A percentile compares a stretch with the other conserved stretches of the same genome.
Evolutionary conservation across 1,139 yeast species (phyloP).

Genomic region (Pichia sorboxylosa): DNA sequence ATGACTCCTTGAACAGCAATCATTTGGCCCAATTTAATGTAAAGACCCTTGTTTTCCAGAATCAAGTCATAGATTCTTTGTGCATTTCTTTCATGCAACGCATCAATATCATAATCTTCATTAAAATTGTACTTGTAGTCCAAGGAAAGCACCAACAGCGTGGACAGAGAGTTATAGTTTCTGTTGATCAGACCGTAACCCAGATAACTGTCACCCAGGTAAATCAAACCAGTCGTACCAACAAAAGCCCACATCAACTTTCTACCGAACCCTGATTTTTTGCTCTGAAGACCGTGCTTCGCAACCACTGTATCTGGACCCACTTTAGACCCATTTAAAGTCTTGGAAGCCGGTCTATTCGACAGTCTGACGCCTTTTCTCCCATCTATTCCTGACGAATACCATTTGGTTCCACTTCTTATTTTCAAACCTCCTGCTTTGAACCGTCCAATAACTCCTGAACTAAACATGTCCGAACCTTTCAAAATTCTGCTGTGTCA

Average conservation of each 20-base stretch:
- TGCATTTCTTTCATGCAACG: conserved; percentile 51
- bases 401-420: no score
- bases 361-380: no score
- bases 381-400: no score
- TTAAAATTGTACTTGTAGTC: conserved; percentile 44
- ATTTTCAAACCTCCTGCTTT: no score
- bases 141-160: conserved; percentile 40
- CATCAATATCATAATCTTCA: conserved; percentile 33
- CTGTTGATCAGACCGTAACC: conserved; percentile 42
- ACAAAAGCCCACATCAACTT: conserved; percentile 6
- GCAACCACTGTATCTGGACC: background rate
- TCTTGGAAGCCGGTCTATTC: conserved; percentile 4
- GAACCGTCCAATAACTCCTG: no score
- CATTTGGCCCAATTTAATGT: conserved; percentile 67
- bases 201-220: conserved; percentile 30
- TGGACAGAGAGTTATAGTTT: conserved; percentile 39
- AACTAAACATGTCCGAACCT: no score
- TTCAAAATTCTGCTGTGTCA: no score
- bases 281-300: no score
- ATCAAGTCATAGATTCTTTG: conserved; percentile 42
- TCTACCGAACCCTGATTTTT: no score
- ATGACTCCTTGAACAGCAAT: conserved; percentile 60
- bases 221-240: conserved; percentile 17
- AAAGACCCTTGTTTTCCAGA: conserved; percentile 53
- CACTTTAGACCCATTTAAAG: background rate